These are phyloP conservation scores for Pholiota microspora DNA, from an alignment of 768 basidiomycete genomes.

Conservation along the genomic window DNA sequence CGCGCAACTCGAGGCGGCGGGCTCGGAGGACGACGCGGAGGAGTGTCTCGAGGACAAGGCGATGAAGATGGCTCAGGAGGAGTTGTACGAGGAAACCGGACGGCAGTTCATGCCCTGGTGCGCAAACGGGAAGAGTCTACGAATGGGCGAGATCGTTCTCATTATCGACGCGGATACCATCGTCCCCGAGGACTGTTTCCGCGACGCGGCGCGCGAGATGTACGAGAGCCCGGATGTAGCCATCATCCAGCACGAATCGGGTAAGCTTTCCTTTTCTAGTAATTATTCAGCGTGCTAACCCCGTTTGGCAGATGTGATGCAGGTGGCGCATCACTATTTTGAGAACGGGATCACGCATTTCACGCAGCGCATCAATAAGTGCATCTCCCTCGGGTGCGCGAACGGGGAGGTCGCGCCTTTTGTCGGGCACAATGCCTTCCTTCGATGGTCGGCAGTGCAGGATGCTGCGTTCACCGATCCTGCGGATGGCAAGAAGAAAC, in stretches of 20 bases:
- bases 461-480: constrained; percentile 75
- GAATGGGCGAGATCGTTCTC: constrained; percentile 77
- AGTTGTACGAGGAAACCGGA: constrained; percentile 60
- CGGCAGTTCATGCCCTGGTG: constrained; percentile 65
- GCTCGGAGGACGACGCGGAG: constrained; percentile 38
- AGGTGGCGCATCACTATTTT: constrained; percentile 86
- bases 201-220: constrained; percentile 87
- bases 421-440: constrained; percentile 84
- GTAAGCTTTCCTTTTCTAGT: constrained; percentile 27
- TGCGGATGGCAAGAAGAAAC: constrained; percentile 59
- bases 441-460: constrained; percentile 85
- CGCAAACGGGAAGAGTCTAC: constrained; percentile 68
- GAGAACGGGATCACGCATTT: constrained; percentile 91
- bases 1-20: constrained; percentile 40
- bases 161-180: constrained; percentile 80
- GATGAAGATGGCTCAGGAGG: constrained; percentile 70
- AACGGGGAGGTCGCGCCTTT: constrained; percentile 84
- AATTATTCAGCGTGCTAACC: constrained; percentile 2
- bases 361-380: constrained; percentile 84
- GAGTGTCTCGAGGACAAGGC: constrained; percentile 70
- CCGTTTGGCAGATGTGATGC: constrained; percentile 62
- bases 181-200: constrained; percentile 80
- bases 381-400: constrained; percentile 73
- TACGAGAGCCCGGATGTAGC: constrained; percentile 74
- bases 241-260: constrained; percentile 88